Base-by-base conservation (phyloP, 495 filamentous ascomycete species). In the Cercophora scortea region DNA sequence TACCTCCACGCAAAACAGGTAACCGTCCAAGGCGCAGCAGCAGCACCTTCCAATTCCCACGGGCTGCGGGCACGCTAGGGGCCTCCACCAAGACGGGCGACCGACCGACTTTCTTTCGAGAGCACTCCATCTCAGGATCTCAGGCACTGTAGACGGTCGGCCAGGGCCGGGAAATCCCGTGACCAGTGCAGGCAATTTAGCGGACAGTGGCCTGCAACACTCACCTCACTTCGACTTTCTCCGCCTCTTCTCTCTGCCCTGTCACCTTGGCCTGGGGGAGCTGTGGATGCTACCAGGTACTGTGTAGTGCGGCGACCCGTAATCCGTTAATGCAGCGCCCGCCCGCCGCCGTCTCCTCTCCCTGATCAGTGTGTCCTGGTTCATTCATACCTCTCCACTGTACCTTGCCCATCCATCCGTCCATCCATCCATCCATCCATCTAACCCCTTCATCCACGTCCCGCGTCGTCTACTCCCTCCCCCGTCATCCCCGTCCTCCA, bases 401-500 rank as follows among this genome's bases (percentile, higher is more conserved):
- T 49, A 6, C 47, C 33, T 3, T 2, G 34, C 36, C 6, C 10
- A 16, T 34, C 15, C 4, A 34, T 18, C 33, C 12, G 32, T 38
- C 45, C 7, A 13, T 11, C 33, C 35, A 18, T 7, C 12, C 8
- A 36, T 49, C 16, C 33, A 13, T n/a, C 13, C 34, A 46, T 35
- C 34, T 12, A 33, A 19, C 35, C 33, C 33, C 34, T 15, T 39
- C 41, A 8, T 19, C 41, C 11, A 48, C 32, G 35, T 17, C 42
- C 16, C 40, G 35, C 19, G 34, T 33, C 42, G 13, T 6, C 42
- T 36, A 32, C 4, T 16, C 33, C n/a, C 43, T 32, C 18, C 19
- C 47, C 43, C 51, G 43, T 18, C 10, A 19, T 45, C 15, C 15
- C 49, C 49, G 18, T 44, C 25, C 12, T 49, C 52, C 50, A 52